Evolutionary conservation across 2,329 filamentous ascomycete genomes (phyloP), one percentile per base, ranked within the genome.

Genomic region (Fusarium denticulatum): DNA sequence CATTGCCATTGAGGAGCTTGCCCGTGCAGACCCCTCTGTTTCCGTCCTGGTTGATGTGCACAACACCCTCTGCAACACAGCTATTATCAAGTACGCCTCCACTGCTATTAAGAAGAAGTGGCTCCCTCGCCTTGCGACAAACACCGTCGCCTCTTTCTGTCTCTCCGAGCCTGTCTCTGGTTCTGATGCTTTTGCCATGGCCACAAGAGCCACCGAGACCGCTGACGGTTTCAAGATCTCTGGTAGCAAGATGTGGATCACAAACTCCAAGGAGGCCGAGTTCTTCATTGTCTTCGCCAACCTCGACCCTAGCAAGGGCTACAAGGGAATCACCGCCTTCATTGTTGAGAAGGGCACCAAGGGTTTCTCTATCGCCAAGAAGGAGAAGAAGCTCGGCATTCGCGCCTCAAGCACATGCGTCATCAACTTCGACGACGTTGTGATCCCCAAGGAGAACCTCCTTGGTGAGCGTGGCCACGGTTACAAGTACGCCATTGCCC

Each of bases 161-260:
- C 88, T 98, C 58, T 97, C 94, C 13, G 95, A 98, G 86, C 95
- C 95, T 11, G 93, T 93, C 3, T 97, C 94, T 28, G 96, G 96
- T 28, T 97, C 95, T 2, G 96, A 99, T 81, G 96, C 96, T 45
- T 99, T 99, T 80, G 97, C 97, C 3, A 88, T 99, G 73, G 93
- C 94, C 76, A 98, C 96, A 64, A 95, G 94, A 82, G 96, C 96
- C 47, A 91, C 90, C 65, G 94, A 95, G 87, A 96, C 94, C 2
- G 88, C 90, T 28, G 89, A 91, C 73, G 95, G 96, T 39, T 99
- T 96, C 86, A 92, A 88, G 84, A 93, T 99, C 83, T 93, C 90
- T 69, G 96, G 96, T 56, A 91, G 90, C 83, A 99, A 99, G 90
- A 99, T 99, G 96, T 99, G 96, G 96, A 99, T 99, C 84, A 99